Conservation (phyloP, 139 green algal genomes). For the Yamagishiella unicocca region DNA sequence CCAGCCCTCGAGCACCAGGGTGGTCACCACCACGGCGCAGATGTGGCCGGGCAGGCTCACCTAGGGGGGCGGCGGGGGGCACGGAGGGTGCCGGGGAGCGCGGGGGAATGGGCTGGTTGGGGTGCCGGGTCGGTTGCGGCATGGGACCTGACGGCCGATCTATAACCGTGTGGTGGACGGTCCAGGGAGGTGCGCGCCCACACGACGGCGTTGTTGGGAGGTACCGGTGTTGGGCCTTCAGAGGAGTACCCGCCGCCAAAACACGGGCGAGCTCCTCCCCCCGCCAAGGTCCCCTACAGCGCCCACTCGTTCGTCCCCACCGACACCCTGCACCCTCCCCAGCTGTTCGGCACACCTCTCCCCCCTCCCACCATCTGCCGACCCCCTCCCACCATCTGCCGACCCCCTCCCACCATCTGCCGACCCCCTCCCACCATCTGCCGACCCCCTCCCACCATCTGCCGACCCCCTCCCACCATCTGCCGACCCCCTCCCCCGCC, state of each 20-base stretch:
- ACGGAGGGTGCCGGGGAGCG: background rate
- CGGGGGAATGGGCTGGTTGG: background rate
- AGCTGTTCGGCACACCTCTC: too few species aligned
- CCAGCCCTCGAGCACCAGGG: slow-evolving; percentile 93
- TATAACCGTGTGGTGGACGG: too few species aligned
- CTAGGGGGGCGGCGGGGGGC: slow-evolving; percentile 49
- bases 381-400: background rate
- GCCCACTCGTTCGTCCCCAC: too few species aligned
- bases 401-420: background rate
- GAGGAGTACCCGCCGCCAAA: too few species aligned
- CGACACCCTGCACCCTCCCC: too few species aligned
- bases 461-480: background rate
- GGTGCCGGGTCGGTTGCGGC: background rate
- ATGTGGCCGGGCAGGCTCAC: slow-evolving; percentile 90
- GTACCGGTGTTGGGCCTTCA: too few species aligned
- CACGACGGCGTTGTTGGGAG: too few species aligned
- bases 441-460: background rate
- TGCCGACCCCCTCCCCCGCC: background rate
- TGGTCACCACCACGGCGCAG: slow-evolving; percentile 89
- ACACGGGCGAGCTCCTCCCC: too few species aligned
- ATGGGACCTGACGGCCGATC: background rate
- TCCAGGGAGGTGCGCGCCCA: too few species aligned
- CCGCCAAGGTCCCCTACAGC: too few species aligned
- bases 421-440: background rate
- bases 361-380: too few species aligned